Evolutionary conservation across 1,139 yeast species (phyloP).

Genomic region (Taphrina confusa): DNA sequence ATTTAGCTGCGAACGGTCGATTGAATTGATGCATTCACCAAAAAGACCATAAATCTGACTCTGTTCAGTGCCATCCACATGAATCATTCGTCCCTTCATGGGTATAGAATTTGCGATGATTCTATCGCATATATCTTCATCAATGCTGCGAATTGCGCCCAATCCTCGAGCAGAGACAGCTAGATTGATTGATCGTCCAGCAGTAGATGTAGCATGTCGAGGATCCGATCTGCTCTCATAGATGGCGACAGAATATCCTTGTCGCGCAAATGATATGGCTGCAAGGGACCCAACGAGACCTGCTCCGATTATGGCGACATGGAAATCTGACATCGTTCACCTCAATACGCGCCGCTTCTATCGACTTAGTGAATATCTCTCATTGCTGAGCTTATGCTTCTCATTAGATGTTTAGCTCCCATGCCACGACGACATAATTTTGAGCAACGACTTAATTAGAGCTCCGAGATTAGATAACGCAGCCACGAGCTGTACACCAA

Average conservation of each 20-base stretch:
- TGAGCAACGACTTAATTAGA: too few relatives aligned
- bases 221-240: constrained; percentile 62
- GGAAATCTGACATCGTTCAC: constrained; percentile 30
- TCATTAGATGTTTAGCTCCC: too few relatives aligned
- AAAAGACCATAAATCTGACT: constrained; percentile 78
- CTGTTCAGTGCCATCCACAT: constrained; percentile 66
- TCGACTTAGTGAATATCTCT: too few relatives aligned
- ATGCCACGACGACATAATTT: too few relatives aligned
- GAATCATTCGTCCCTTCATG: constrained; percentile 89
- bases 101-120: constrained; percentile 69
- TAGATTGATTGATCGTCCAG: constrained; percentile 71
- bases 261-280: constrained; percentile 71
- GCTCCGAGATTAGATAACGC: too few relatives aligned
- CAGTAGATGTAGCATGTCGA: constrained; percentile 39
- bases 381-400: too few relatives aligned
- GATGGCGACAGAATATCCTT: constrained; percentile 72
- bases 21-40: constrained; percentile 74
- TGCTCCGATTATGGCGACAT: constrained; percentile 56
- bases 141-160: constrained; percentile 64
- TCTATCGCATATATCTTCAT: constrained; percentile 57
- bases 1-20: constrained; percentile 73
- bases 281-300: constrained; percentile 90
- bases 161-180: constrained; percentile 87
- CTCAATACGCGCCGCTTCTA: too few relatives aligned
- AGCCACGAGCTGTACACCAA: too few relatives aligned